phyloP scores from a whole-genome alignment of 1,139 yeast genomes.

The Debaryomycetaceae sp. region DNA sequence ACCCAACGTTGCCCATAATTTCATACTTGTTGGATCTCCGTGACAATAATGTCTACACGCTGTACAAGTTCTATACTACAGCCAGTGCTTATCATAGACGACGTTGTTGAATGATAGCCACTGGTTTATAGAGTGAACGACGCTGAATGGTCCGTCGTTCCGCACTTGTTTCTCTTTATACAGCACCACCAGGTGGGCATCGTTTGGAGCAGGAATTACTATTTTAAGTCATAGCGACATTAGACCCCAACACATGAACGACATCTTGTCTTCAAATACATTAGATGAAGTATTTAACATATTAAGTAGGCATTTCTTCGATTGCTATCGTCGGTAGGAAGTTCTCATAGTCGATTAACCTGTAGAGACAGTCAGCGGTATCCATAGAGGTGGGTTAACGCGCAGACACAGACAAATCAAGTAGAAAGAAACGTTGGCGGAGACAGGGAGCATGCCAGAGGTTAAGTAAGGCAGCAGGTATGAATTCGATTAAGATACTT shows the following conservation, averaged over 20 bases:
- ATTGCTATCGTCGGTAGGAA: not conserved
- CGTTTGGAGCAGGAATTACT: not conserved
- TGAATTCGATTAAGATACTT: slow-evolving; percentile 39
- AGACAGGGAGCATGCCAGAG: not conserved
- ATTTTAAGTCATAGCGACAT: slow-evolving; percentile 1
- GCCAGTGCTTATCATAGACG: too few species aligned
- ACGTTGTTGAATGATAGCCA: too few species aligned
- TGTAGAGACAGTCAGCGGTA: not conserved
- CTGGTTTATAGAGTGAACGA: too few species aligned
- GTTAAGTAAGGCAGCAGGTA: slow-evolving; percentile 8
- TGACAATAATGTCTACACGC: not conserved
- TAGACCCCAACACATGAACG: slow-evolving; percentile 3
- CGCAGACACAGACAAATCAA: not conserved
- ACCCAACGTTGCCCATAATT: not conserved
- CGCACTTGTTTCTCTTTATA: not conserved
- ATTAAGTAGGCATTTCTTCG: not conserved
- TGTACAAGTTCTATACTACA: too few species aligned
- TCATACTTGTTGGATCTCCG: not conserved
- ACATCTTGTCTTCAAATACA: slow-evolving; percentile 1
- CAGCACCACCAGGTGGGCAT: not conserved
- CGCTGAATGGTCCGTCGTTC: not conserved
- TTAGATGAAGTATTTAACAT: not conserved
- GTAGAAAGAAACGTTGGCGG: not conserved
- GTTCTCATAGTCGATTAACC: not conserved
- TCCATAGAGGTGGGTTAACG: not conserved